These are phyloP conservation scores for Populus tremula DNA, from an alignment of 345 rosid genomes.

Conservation along the genomic window DNA sequence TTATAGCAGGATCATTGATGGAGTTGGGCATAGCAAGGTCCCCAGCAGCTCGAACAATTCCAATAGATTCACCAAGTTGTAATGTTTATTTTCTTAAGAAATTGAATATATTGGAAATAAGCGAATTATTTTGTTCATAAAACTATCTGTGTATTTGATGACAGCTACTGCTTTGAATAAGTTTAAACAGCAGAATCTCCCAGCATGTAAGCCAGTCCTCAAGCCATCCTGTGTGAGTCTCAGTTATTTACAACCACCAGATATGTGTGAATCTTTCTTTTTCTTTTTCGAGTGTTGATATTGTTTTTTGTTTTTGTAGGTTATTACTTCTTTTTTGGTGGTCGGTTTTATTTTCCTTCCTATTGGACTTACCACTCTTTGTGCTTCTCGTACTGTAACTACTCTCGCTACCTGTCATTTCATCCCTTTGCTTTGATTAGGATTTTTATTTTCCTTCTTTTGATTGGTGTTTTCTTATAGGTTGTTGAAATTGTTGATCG, in stretches of 20 bases:
- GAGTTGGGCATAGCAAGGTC: too few species aligned
- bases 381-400: conserved; percentile 61
- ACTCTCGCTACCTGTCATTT: conserved; percentile 7
- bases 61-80: conserved; percentile 31
- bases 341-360: conserved; percentile 60
- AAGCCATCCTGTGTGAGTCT: conserved; percentile 68
- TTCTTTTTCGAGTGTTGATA: conserved; percentile 4
- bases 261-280: background rate
- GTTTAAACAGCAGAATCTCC: conserved; percentile 75
- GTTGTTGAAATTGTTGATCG: conserved; percentile 67
- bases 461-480: conserved; percentile 27
- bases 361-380: conserved; percentile 59
- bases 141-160: background rate
- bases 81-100: background rate
- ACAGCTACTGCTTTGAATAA: conserved; percentile 44
- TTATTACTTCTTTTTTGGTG: conserved; percentile 49
- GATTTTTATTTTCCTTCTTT: conserved; percentile 16
- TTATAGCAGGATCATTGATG: too few species aligned
- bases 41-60: conserved; percentile 19
- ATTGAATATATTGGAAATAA: too few species aligned
- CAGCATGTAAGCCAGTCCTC: conserved; percentile 86
- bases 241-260: background rate
- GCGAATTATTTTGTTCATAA: too few species aligned
- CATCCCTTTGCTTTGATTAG: background rate
- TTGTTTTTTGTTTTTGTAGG: conserved; percentile 37